These are phyloP conservation scores for Suhomyces choctaworum DNA, from an alignment of 1,139 yeast species.

Conservation along the genomic window DNA sequence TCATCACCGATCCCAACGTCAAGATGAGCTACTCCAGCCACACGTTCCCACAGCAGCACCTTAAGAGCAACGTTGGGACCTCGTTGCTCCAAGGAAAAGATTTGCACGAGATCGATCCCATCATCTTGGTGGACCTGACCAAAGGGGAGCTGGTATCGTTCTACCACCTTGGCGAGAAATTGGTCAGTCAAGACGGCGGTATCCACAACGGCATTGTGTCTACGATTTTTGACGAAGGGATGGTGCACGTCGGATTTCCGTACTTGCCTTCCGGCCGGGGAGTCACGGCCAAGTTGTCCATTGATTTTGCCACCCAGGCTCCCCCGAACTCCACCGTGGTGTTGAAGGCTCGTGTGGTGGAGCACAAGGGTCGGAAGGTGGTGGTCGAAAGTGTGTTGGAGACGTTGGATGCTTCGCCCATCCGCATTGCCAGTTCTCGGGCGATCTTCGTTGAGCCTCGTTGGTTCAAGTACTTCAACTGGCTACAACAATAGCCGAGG, in stretches of 20 bases:
- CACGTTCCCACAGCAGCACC: constrained; percentile 62
- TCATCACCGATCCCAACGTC: constrained; percentile 29
- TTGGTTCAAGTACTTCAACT: constrained; percentile 72
- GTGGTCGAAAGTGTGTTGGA: constrained; percentile 62
- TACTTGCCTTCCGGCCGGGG: constrained; percentile 80
- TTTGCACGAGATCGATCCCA: constrained; percentile 66
- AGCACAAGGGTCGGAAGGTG: constrained; percentile 77
- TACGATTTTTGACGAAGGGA: constrained; percentile 80
- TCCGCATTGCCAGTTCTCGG: constrained; percentile 52
- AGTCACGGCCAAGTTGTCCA: constrained; percentile 79
- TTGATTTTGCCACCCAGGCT: constrained; percentile 66
- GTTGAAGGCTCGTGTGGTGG: constrained; percentile 65
- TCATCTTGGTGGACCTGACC: constrained; percentile 44
- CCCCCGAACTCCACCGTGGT: constrained; percentile 68
- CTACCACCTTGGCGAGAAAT: constrained; percentile 66
- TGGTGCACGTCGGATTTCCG: constrained; percentile 86
- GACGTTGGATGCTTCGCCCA: constrained; percentile 36
- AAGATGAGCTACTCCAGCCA: constrained; percentile 35
- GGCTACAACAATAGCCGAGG: constrained; percentile 43
- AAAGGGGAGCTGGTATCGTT: constrained; percentile 56
- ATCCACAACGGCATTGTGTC: constrained; percentile 88
- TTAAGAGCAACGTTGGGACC: constrained; percentile 60
- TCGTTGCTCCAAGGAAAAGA: constrained; percentile 65
- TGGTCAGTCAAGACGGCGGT: constrained; percentile 69
- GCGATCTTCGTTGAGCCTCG: constrained; percentile 75